These are phyloP conservation scores for Jatropha multifida DNA, from an alignment of 441 rosid species.

Conservation along the genomic window DNA sequence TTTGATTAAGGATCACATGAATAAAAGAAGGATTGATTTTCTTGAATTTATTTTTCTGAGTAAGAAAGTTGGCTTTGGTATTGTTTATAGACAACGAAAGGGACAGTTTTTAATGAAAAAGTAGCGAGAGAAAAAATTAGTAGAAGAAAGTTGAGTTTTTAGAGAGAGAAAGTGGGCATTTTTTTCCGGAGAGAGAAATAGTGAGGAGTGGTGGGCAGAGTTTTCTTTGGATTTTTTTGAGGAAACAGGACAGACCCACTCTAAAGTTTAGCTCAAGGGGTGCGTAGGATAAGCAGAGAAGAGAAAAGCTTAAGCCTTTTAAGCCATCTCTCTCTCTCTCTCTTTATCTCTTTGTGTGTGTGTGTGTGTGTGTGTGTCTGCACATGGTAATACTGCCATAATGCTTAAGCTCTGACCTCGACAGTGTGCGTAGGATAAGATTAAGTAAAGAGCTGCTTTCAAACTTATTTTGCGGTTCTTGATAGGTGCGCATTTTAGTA, in stretches of 20 bases:
- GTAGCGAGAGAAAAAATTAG: slow-evolving; percentile 3
- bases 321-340: slow-evolving; percentile 5
- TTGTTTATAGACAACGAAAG: slow-evolving; percentile 5
- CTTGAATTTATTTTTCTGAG: neutral
- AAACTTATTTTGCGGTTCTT: neutral
- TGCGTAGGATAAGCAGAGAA: slow-evolving; percentile 32
- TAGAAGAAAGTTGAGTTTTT: slow-evolving; percentile 25
- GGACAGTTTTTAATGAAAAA: slow-evolving; percentile 22
- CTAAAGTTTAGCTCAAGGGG: slow-evolving; percentile 23
- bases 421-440: slow-evolving; percentile 32
- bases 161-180: slow-evolving; percentile 31
- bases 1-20: neutral
- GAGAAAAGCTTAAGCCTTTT: slow-evolving; percentile 27
- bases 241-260: slow-evolving; percentile 40
- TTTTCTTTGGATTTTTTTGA: slow-evolving; percentile 44
- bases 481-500: neutral
- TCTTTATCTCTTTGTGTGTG: neutral
- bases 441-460: neutral
- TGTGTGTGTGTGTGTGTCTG: neutral
- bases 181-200: neutral
- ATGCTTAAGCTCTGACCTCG: slow-evolving; percentile 20
- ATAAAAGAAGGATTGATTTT: neutral
- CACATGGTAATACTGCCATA: neutral
- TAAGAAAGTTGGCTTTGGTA: neutral
- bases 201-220: slow-evolving; percentile 25